Evolutionary conservation across 345 rosid species (phyloP), one percentile per base, ranked within the genome.

Genomic region (Citrus trifoliata): DNA sequence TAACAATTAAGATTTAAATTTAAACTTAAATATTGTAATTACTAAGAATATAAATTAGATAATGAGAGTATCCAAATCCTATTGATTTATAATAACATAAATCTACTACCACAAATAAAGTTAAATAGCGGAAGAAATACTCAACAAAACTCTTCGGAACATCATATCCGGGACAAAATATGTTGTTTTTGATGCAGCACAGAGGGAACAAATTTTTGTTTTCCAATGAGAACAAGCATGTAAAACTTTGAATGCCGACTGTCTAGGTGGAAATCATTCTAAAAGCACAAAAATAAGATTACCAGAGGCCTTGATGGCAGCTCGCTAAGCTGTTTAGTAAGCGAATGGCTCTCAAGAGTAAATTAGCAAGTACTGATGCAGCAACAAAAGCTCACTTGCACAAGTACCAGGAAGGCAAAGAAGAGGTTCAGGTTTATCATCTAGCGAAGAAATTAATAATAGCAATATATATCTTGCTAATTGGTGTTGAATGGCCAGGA

Each of bases 141-240:
- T 4, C 82, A 2, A 2, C 69, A 28, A 42, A 68, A 21, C 32
- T 68, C 46, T 68, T 24, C 56, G 42, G 46, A 28, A 68, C 56
- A 13, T 68, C 72, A 3, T 68, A 24, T 24, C 19, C 10, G 2
- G 56, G 56, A 0, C 21, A 68, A 68, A 68, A 40, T 2, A 68
- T 22, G 59, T 66, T 10, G 55, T 79, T 13, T 79, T 79, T 51
- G 79, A 22, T 75, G 78, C 51, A 67, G 76, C 3, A 68, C 77
- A 5, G 28, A 75, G 3, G 77, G 73, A 82, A 82, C 74, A 82
- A 75, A 42, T 59, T 71, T 28, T 8, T 82, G 10, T 76, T 82
- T 65, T 37, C 71, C 7, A 55, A 14, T 19, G 74, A 65, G 19
- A 79, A 14, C 37, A 69, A 75, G 70, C 30, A 12, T 14, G 69